Percentiles rank a stretch among this genome's conserved stretches.
Evolutionary conservation across 805 yeast species (phyloP).

Genomic region (Komagataella populi): DNA sequence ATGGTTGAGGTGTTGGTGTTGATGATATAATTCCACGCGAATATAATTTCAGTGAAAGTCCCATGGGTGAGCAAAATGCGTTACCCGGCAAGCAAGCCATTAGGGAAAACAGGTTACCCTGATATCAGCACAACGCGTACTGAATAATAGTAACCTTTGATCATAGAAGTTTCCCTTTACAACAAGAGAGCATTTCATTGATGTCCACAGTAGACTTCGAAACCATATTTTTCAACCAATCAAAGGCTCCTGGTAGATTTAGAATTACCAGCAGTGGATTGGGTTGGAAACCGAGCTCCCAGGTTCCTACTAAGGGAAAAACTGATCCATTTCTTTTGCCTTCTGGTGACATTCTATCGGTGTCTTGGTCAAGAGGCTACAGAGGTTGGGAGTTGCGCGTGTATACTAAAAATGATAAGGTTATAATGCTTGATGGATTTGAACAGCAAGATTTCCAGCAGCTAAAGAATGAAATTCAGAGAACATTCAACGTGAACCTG

Average conservation of each 20-base stretch:
- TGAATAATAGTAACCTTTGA: background rate
- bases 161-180: background rate
- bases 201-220: constrained; percentile 61
- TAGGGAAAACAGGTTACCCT: background rate
- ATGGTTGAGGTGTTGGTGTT: constrained; percentile 17
- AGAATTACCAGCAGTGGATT: constrained; percentile 94
- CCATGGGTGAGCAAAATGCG: background rate
- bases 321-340: constrained; percentile 78
- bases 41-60: background rate
- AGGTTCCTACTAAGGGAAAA: constrained; percentile 23
- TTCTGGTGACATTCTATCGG: constrained; percentile 68
- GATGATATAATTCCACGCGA: background rate
- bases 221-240: constrained; percentile 79
- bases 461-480: constrained; percentile 71
- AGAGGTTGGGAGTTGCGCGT: constrained; percentile 83
- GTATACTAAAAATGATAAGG: constrained; percentile 81
- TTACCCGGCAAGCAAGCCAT: background rate
- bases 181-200: constrained; percentile 2
- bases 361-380: constrained; percentile 87
- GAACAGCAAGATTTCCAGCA: constrained; percentile 71
- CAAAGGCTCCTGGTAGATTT: constrained; percentile 73
- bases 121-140: background rate
- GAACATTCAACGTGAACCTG: constrained; percentile 56
- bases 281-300: constrained; percentile 76
- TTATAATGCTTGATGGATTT: constrained; percentile 83